Evolutionary conservation across 2,329 filamentous ascomycete genomes (phyloP), one percentile per base, ranked within the genome.

Genomic region (Xylaria sp.): DNA sequence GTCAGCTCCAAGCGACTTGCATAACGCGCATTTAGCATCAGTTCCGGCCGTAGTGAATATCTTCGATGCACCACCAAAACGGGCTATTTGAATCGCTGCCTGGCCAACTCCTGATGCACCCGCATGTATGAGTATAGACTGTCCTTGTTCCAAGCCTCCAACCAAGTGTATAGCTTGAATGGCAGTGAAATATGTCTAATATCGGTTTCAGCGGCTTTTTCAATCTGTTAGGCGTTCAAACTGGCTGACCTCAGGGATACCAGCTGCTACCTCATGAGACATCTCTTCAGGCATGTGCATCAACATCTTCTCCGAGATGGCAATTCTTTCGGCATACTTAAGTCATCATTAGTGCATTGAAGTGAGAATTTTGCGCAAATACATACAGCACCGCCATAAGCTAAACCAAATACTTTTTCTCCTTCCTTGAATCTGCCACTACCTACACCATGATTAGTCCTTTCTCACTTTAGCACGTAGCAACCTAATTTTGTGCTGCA

Each of bases 111-210:
- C 44, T 9, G 44, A 48, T 23, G 44, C 44, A 1, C 44, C 44
- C 44, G 44, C 44, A 12, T 48, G 44, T 48, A 48, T 48, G 44
- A 48, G 44, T 13, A 48, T 10, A 48, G 44, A 48, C 21, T 48
- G 44, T 48, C 12, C 44, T 10, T 21, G n/a, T 13, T 48, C 44
- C 21, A 48, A n/a, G 21, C 44, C 44, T 21, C 44, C 44, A 10
- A 48, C 21, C 21, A 48, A 23, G 21, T 48, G 44, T 25, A 48
- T 12, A 23, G 44, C 44, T 48, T 48, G 44, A 12, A 48, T 48
- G 12, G 44, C 44, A 23, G 44, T 48, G 44, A 48, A 48, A 23
- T 23, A 48, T 25, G 44, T 48, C 44, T 48, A 48, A 25, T 48
- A 8, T 23, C n/a, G 3, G 44, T 48, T 48, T 48, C 21, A 48